Evolutionary conservation across 2,329 filamentous ascomycete species (phyloP).

Genomic region (Xylariomycetidae sp.): DNA sequence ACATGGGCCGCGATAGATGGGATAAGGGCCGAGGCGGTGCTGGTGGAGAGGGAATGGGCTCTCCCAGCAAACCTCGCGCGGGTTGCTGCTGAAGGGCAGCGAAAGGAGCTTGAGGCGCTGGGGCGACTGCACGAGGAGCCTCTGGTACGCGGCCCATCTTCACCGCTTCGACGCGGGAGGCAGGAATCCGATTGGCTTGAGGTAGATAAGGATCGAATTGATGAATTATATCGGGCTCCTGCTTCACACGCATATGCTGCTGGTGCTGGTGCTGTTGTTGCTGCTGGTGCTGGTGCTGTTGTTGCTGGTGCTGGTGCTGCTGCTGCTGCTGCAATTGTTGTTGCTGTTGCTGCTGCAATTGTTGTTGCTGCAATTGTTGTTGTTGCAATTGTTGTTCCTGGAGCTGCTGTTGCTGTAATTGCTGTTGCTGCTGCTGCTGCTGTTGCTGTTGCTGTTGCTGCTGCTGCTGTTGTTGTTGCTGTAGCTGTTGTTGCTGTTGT

Average conservation of each 20-base stretch:
- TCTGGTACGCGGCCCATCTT: conserved; percentile 39
- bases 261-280: conserved; percentile 19
- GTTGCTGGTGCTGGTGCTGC: not conserved
- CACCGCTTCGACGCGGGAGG: conserved; percentile 36
- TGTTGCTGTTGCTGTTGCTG: not conserved
- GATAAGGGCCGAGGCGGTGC: conserved; percentile 30
- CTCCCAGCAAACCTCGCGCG: conserved; percentile 36
- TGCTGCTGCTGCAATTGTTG: no score
- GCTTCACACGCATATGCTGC: conserved; percentile 39
- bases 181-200: conserved; percentile 33
- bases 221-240: conserved; percentile 44
- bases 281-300: conserved; percentile 10
- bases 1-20: conserved; percentile 23
- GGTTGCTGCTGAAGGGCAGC: conserved; percentile 34
- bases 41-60: conserved; percentile 36
- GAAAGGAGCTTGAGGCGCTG: conserved; percentile 29
- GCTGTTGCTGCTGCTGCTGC: conserved; percentile 12
- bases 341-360: no score
- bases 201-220: conserved; percentile 41
- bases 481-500: no score
- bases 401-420: no score
- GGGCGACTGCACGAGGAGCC: conserved; percentile 33
- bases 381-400: conserved; percentile 41
- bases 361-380: no score
- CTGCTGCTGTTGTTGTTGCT: conserved; percentile 28